A percentile compares a stretch with the other conserved stretches of the same genome.
Conservation (phyloP, 352 stramenopile species). For the Phytophthora pisi region DNA sequence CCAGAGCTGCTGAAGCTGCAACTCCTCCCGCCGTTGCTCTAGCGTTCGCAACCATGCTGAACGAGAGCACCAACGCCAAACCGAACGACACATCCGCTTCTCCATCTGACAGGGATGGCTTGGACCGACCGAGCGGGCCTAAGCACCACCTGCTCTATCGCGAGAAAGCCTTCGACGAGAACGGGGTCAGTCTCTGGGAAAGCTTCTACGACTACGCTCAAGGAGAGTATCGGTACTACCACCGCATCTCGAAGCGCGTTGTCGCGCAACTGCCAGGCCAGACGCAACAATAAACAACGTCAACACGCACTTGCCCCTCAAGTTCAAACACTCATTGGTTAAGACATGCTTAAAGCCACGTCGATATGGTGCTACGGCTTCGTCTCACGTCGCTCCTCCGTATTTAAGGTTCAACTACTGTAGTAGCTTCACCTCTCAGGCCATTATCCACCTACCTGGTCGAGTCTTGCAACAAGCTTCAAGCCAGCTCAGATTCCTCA, state of each 20-base stretch:
- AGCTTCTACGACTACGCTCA: constrained; percentile 70
- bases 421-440: not conserved
- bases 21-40: constrained; percentile 24
- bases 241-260: constrained; percentile 71
- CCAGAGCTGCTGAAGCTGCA: not conserved
- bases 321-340: not conserved
- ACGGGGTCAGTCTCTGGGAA: constrained; percentile 67
- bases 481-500: not conserved
- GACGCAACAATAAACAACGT: not conserved
- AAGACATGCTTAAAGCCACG: not conserved
- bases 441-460: constrained; percentile 14
- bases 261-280: constrained; percentile 26
- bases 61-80: constrained; percentile 10
- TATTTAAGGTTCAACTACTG: too few relatives aligned
- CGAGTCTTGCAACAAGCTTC: not conserved
- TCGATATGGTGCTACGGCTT: not conserved
- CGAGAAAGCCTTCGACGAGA: constrained; percentile 57
- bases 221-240: constrained; percentile 67
- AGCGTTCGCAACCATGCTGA: constrained; percentile 26
- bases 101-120: constrained; percentile 1
- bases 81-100: not conserved
- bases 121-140: constrained; percentile 1
- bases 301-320: not conserved
- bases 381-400: not conserved
- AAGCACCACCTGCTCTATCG: constrained; percentile 30